These are phyloP conservation scores for Suhomyces sp. DNA, from an alignment of 805 yeast genomes.

Conservation along the genomic window DNA sequence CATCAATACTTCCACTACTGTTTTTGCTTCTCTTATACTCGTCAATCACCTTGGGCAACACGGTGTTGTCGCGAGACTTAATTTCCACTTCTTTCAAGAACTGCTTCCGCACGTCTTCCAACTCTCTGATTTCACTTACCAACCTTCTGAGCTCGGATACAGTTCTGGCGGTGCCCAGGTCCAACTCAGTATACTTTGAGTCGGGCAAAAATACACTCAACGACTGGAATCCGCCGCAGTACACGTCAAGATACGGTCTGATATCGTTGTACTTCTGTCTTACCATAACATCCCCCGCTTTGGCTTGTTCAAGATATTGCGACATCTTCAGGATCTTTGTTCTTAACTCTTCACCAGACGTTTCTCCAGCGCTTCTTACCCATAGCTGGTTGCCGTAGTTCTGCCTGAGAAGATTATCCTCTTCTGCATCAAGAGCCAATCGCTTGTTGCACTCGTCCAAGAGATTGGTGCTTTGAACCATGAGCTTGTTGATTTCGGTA, in stretches of 20 bases:
- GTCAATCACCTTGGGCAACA: slow-evolving; percentile 52
- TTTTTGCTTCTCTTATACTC: slow-evolving; percentile 35
- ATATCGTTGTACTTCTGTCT: slow-evolving; percentile 46
- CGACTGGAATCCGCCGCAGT: slow-evolving; percentile 37
- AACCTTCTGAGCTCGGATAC: slow-evolving; percentile 37
- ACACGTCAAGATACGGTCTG: slow-evolving; percentile 43
- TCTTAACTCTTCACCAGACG: slow-evolving; percentile 39
- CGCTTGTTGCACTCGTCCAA: slow-evolving; percentile 46
- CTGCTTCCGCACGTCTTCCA: slow-evolving; percentile 37
- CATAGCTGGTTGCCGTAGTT: slow-evolving; percentile 51
- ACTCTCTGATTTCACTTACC: slow-evolving; percentile 24
- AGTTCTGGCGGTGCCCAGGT: slow-evolving; percentile 26
- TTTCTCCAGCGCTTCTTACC: slow-evolving; percentile 48
- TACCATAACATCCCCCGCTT: slow-evolving; percentile 57
- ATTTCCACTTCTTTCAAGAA: slow-evolving; percentile 43
- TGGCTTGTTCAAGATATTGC: slow-evolving; percentile 54
- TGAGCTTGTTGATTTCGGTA: slow-evolving; percentile 44
- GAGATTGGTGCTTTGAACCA: slow-evolving; percentile 38
- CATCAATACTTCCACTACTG: slow-evolving; percentile 20
- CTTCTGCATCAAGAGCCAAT: slow-evolving; percentile 49
- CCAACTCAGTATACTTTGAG: slow-evolving; percentile 32
- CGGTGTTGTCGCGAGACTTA: slow-evolving; percentile 45
- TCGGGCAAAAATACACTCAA: slow-evolving; percentile 39
- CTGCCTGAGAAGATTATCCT: slow-evolving; percentile 51
- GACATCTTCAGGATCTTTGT: slow-evolving; percentile 44